These are phyloP conservation scores for Coemansia sp. DNA, from an alignment of 192 early-diverging fungal genomes.

Conservation along the genomic window DNA sequence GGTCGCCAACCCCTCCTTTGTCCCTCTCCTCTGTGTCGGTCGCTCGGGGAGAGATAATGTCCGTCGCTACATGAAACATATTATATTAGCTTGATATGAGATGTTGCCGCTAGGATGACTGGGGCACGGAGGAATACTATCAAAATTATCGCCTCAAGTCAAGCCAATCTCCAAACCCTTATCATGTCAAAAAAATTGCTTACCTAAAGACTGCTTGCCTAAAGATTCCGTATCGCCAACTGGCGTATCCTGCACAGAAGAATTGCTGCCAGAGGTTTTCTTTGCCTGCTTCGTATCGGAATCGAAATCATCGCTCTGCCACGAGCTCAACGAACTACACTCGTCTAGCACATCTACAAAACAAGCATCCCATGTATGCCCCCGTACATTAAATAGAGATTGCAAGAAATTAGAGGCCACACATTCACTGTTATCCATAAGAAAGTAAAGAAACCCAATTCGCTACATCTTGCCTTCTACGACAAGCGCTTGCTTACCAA, in stretches of 20 bases:
- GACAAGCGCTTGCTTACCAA: conserved; percentile 25
- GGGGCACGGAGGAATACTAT: too few relatives aligned
- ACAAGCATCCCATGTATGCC: neutral
- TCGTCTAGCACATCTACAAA: conserved; percentile 21
- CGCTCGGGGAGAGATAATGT: neutral
- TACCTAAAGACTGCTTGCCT: neutral
- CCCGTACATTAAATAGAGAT: neutral
- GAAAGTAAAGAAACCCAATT: neutral
- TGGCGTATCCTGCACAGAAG: neutral
- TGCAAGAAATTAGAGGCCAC: too few relatives aligned
- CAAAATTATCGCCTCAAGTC: neutral
- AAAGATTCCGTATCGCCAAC: neutral
- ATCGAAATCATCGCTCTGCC: conserved; percentile 11
- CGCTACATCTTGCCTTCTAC: neutral
- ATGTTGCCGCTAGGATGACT: too few relatives aligned
- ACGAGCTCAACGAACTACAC: conserved; percentile 42
- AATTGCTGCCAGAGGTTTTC: neutral
- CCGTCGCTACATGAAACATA: too few relatives aligned
- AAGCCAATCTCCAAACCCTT: too few relatives aligned
- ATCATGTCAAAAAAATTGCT: too few relatives aligned
- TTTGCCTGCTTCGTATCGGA: neutral
- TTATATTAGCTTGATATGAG: too few relatives aligned
- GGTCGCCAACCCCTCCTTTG: neutral
- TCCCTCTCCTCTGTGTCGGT: neutral
- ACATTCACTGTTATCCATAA: too few relatives aligned